Base-by-base conservation (phyloP, 768 basidiomycete genomes). In the Serpula lacrymans region DNA sequence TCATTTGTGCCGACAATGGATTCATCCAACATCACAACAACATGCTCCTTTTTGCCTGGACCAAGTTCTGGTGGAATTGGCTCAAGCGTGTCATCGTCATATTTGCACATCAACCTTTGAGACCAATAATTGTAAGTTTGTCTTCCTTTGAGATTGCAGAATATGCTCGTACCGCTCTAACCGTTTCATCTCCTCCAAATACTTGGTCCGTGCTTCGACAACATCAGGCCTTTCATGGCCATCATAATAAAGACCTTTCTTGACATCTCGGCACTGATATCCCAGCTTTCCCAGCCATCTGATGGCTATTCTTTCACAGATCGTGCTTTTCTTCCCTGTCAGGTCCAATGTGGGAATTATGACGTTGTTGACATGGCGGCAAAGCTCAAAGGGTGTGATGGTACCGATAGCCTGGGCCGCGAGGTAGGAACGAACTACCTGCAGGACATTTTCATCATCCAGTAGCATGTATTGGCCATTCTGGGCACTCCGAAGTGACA, bases 211-310 rank as follows among this genome's bases (percentile, higher is more conserved):
- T 17, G 33, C 33, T 9, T 51, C 32, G 0, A 68, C 55, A 24
- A 67, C 62, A 58, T 70, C 67, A 3, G 57, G 49, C 0, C 58
- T 50, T 26, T 68, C 59, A 30, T 60, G 58, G n/a, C 67, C 66
- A 62, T 70, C 65, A 46, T 50, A 64, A 59, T 64, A 66, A 2
- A 64, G 39, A 1, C 41, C 59, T 37, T 68, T 67, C 41, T 64
- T 58, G 42, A n/a, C n/a, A n/a, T n/a, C n/a, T n/a, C n/a, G n/a
- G n/a, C n/a, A n/a, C n/a, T n/a, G n/a, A 39, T 39, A 39, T n/a
- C 37, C 37, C 12, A 39, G 25, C 14, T 39, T 39, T 23, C 20
- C n/a, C 22, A 39, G n/a, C 37, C 37, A 39, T 6, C n/a, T 28
- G n/a, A 7, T 23, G n/a, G 37, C 37, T 28, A 25, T 39, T 12